These are phyloP conservation scores for Boletus pseudo-olivaceus DNA, from an alignment of 768 basidiomycete species.

Conservation along the genomic window DNA sequence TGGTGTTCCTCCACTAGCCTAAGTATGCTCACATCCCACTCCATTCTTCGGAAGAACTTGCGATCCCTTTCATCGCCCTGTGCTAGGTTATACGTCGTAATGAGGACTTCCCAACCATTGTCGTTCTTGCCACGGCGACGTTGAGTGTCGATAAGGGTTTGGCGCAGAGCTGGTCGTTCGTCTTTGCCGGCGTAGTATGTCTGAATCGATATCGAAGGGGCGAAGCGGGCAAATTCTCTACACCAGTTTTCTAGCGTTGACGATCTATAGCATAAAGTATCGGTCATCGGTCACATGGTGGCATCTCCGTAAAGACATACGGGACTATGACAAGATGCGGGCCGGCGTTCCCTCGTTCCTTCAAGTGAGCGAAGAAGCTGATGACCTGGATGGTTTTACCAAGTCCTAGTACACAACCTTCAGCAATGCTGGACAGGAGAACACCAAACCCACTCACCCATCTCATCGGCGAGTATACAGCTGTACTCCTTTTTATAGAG, in stretches of 20 bases:
- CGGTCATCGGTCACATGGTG: constrained; percentile 5
- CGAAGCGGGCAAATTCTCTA: constrained; percentile 90
- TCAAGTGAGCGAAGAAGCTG: constrained; percentile 88
- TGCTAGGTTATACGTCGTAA: constrained; percentile 95
- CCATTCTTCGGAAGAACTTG: constrained; percentile 87
- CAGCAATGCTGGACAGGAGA: neutral
- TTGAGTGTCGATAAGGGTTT: constrained; percentile 64
- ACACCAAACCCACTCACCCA: constrained; percentile 61
- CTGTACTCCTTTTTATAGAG: constrained; percentile 77
- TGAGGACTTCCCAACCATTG: constrained; percentile 84
- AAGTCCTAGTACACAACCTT: constrained; percentile 54
- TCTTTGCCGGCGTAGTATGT: constrained; percentile 94
- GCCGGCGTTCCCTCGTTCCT: constrained; percentile 71
- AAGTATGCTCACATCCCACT: constrained; percentile 79
- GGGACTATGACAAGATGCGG: constrained; percentile 96
- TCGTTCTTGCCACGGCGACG: constrained; percentile 43
- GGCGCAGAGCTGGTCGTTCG: constrained; percentile 70
- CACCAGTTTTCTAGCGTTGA: constrained; percentile 99
- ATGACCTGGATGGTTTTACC: constrained; percentile 99
- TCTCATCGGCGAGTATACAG: constrained; percentile 98
- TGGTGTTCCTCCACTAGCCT: neutral
- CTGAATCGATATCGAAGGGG: constrained; percentile 78
- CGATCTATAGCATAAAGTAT: constrained; percentile 47
- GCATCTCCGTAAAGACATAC: constrained; percentile 45
- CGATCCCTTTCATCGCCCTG: constrained; percentile 84